Percentiles rank a stretch among this genome's conserved stretches.
phyloP scores from a whole-genome alignment of 1,284 basidiomycete genomes.

The Ganoderma lingzhi region DNA sequence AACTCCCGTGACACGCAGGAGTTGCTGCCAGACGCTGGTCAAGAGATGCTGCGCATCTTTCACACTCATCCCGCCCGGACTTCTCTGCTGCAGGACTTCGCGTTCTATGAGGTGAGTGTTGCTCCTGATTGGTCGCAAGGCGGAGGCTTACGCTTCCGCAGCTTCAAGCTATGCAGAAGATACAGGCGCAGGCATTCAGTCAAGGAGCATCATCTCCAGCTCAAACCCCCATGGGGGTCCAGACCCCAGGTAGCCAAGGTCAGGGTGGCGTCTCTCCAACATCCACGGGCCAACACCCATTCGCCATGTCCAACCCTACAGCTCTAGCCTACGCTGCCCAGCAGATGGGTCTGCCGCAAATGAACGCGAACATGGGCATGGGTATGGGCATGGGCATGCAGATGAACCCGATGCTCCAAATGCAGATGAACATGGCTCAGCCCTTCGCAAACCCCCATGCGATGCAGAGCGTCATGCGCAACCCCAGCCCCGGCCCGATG shows the following conservation, averaged over 20 bases:
- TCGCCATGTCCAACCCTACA: constrained; percentile 60
- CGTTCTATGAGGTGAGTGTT: constrained; percentile 84
- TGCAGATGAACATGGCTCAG: constrained; percentile 68
- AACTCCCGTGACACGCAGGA: constrained; percentile 95
- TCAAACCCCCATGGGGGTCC: constrained; percentile 36
- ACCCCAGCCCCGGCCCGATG: constrained; percentile 71
- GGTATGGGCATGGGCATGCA: constrained; percentile 48
- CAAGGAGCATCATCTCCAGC: constrained; percentile 50
- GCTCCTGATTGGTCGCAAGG: background rate
- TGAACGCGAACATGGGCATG: constrained; percentile 60
- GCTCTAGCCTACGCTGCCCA: constrained; percentile 50
- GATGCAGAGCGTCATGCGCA: constrained; percentile 85
- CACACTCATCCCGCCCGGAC: constrained; percentile 91
- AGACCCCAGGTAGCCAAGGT: constrained; percentile 36
- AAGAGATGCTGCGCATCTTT: constrained; percentile 95
- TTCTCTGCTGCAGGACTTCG: constrained; percentile 92
- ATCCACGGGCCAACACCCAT: constrained; percentile 53
- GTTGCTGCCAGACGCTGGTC: constrained; percentile 90
- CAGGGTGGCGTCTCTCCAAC: constrained; percentile 45
- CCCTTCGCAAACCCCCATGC: constrained; percentile 69
- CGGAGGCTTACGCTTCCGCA: constrained; percentile 40
- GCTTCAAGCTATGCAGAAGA: constrained; percentile 83
- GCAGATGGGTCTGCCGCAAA: constrained; percentile 63
- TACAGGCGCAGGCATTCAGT: constrained; percentile 39
- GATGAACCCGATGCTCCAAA: constrained; percentile 64